Base-by-base conservation (phyloP, 2,329 filamentous ascomycete genomes). In the Sclerotinia glacialis region DNA sequence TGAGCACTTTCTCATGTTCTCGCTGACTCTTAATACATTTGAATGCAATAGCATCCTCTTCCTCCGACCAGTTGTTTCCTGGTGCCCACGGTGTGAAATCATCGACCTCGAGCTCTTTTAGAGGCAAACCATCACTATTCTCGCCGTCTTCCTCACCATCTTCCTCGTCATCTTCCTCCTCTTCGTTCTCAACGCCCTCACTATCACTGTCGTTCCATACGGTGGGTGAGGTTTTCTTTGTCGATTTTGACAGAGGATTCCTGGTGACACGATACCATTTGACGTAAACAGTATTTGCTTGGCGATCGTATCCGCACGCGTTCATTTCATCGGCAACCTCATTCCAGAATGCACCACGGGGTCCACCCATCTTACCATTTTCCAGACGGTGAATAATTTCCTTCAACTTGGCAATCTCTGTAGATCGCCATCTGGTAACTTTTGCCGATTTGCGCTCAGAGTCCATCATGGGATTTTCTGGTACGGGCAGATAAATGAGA, bases 31-130 rank as follows among this genome's bases (percentile, higher is more conserved):
- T 60, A 18, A 60, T 60, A n/a, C 58, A 60, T 37, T 49, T 14
- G n/a, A 37, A 60, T 37, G 44, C 58, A 60, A 60, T 12, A n/a
- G 31, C n/a, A 18, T 34, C 11, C 58, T 60, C 58, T 49, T 60
- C 28, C 23, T 60, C 58, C 2, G 44, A 49, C 58, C 58, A 60
- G 31, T 37, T 60, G 44, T 47, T 49, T 60, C 58, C 58, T 49
- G 8, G 5, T 6, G 14, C 18, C 58, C 58, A 60, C n/a, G 44
- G 58, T 60, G 12, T 60, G 6, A 6, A 23, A 16, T 16, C 26
- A 23, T 23, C 6, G 7, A 47, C 42, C 11, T 31, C 11, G 21
- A 14, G 28, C 4, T 8, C 26, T 7, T 3, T 6, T 23, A 34
- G 18, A n/a, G 12, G 12, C 5, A 7, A 8, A 34, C 14, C 1